Percentiles rank a stretch among this genome's conserved stretches.
These are phyloP conservation scores for Apiospora arundinis DNA, from an alignment of 2,329 filamentous ascomycete species.

Conservation along the genomic window DNA sequence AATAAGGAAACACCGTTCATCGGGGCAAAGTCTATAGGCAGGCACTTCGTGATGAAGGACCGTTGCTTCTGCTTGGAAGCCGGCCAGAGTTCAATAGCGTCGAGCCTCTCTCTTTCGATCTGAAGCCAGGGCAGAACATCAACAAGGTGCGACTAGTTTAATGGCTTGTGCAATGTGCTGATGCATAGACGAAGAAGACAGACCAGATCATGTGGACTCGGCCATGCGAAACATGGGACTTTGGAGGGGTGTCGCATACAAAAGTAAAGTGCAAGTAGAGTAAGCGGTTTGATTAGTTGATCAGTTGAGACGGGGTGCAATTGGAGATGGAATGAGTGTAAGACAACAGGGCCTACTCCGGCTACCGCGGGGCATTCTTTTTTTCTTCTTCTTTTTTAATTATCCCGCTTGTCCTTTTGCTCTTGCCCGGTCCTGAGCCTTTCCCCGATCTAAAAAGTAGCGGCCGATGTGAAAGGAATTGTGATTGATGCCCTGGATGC, in stretches of 20 bases:
- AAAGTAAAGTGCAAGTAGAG: constrained; percentile 11
- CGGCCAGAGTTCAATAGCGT: constrained; percentile 11
- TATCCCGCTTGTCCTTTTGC: background rate
- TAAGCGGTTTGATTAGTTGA: constrained; percentile 1
- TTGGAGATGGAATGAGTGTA: background rate
- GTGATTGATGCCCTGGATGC: background rate
- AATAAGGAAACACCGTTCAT: background rate
- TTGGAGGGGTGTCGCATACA: constrained; percentile 11
- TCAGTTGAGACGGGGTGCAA: constrained; percentile 1
- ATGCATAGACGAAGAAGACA: constrained; percentile 10
- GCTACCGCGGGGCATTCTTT: constrained; percentile 7
- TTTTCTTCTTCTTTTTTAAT: background rate
- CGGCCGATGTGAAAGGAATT: background rate
- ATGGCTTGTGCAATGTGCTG: constrained; percentile 6
- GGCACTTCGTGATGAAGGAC: background rate
- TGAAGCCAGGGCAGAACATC: constrained; percentile 6
- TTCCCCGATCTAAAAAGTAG: background rate
- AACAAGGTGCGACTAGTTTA: constrained; percentile 18
- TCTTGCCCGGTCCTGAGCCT: background rate
- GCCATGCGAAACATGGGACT: constrained; percentile 16
- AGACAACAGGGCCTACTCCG: background rate
- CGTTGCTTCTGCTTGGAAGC: constrained; percentile 12
- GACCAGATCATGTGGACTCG: constrained; percentile 9
- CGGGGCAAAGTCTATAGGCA: background rate
- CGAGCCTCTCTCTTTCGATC: constrained; percentile 2